Evolutionary conservation across 73 alveolate species (phyloP), one percentile per base, ranked within the genome.

Genomic region (Paramecium pentaurelia): DNA sequence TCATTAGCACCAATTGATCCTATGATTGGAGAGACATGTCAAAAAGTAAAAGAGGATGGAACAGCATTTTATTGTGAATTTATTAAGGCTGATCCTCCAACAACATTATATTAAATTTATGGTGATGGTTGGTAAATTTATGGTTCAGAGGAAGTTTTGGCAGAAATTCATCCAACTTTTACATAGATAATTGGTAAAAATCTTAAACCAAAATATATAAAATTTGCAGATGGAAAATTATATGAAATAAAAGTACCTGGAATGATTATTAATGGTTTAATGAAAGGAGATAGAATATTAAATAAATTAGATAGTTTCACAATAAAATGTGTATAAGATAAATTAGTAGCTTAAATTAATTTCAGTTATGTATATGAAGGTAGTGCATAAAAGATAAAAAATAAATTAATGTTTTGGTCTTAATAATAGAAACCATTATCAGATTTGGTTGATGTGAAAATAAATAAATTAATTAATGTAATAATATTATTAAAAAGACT

Each of bases 401-500:
- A 80, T 28, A 80, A 80, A 45, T 10, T 80, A 22, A 80, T 49
- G 75, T 80, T 80, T 9, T 80, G 91, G 91, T 42, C 71, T 40
- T 4, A 47, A 6, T 32, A 40, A 32, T 27, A 80, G 12, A 42
- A 80, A 45, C 71, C 75, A 10, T 8, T 80, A 0, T 80, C 91
- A 9, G 91, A 80, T 49, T 80, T 80, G 73, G 91, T 80, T 25
- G 75, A 80, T 47, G 73, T 80, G 5, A 42, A 80, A 80, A 80
- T 80, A 11, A 80, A 80, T 28, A 80, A 80, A 80, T 80, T 80
- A 80, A 80, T 80, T 80, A 80, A 49, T 75, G 88, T 75, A 75
- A 75, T 75, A 75, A 42, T 75, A 75, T 38, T 75, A 75, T 75
- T 75, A 36, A 75, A 75, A 75, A 75, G 77, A 80, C 75, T 42